Percentiles rank a stretch among this genome's conserved stretches.
These are phyloP conservation scores for Rugonectria rugulosa DNA, from an alignment of 2,329 filamentous ascomycete species.

Conservation along the genomic window DNA sequence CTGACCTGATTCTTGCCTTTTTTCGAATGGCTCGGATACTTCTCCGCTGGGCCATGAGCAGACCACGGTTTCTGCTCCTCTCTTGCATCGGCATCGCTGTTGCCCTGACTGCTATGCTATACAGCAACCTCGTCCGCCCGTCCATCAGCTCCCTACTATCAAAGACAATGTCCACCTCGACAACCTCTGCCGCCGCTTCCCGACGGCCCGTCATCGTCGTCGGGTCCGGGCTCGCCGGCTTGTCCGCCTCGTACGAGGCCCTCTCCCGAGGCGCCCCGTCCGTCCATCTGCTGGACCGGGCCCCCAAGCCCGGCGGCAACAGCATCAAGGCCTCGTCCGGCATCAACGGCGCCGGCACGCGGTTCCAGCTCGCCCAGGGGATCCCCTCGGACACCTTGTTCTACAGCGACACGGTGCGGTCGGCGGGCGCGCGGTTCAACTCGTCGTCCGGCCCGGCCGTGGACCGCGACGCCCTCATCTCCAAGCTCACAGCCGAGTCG, in stretches of 20 bases:
- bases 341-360: conserved; percentile 69
- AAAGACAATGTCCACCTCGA: conserved; percentile 36
- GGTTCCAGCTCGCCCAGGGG: conserved; percentile 57
- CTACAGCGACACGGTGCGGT: conserved; percentile 63
- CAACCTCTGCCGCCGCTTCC: conserved; percentile 19
- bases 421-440: conserved; percentile 56
- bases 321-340: conserved; percentile 73
- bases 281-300: conserved; percentile 67
- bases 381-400: conserved; percentile 52
- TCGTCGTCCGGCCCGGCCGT: conserved; percentile 29
- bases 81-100: conserved; percentile 39
- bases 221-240: conserved; percentile 70
- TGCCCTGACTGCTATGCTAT: conserved; percentile 41
- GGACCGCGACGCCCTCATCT: conserved; percentile 55
- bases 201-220: conserved; percentile 61
- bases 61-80: conserved; percentile 37
- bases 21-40: conserved; percentile 40
- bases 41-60: conserved; percentile 38
- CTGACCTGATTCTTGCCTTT: conserved; percentile 11
- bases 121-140: conserved; percentile 34
- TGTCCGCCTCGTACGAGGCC: conserved; percentile 65
- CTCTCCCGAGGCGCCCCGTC: conserved; percentile 55
- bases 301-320: conserved; percentile 67
- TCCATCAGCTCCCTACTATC: conserved; percentile 34
- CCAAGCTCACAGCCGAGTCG: conserved; percentile 56